Evolutionary conservation across 2,329 filamentous ascomycete species (phyloP), one percentile per base, ranked within the genome.

Genomic region (Claviceps quebecensis): DNA sequence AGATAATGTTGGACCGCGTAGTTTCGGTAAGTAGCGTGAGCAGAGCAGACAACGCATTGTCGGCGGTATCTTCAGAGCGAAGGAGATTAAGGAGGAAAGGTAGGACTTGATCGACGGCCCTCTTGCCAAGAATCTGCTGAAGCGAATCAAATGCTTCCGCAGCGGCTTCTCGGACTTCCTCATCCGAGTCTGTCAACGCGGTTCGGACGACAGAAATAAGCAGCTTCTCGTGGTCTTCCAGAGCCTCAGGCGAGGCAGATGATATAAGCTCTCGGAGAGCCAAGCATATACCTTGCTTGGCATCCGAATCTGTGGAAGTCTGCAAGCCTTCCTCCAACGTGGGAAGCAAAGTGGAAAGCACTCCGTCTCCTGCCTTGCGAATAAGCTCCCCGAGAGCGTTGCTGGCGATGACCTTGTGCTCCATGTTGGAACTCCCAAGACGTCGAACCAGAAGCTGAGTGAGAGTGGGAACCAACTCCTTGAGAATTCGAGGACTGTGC

Each of bases 351-450:
- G 81, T 94, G 23, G 89, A 81, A 56, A 98, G 75, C 52, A 98
- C 90, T 52, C 88, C 86, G 66, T 98, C 93, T 55, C 94, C 93
- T 61, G 93, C 91, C 69, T 95, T 96, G 61, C 93, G 84, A 62
- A 98, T 97, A 58, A 98, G 81, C 66, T 98, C 93, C 63, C 93
- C 93, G 52, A 98, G 77, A 47, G 93, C 89, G 66, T 97, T 97
- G 66, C 91, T 91, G 58, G 94, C 93, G 73, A 98, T 98, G 59
- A 95, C 86, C 73, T 96, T 97, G 68, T 98, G 93, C 67, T 98
- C 93, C 84, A 95, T 90, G 63, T 96, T 97, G 45, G 90, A 86
- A 66, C 90, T 97, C 55, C 89, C 93, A 59, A 98, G 78, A 47
- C 93, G 86, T 54, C 87, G 83, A 65, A 98, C 97, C 60, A 98